Evolutionary conservation across 2,329 filamentous ascomycete species (phyloP).

Genomic region (Cordyceps tenuipes): DNA sequence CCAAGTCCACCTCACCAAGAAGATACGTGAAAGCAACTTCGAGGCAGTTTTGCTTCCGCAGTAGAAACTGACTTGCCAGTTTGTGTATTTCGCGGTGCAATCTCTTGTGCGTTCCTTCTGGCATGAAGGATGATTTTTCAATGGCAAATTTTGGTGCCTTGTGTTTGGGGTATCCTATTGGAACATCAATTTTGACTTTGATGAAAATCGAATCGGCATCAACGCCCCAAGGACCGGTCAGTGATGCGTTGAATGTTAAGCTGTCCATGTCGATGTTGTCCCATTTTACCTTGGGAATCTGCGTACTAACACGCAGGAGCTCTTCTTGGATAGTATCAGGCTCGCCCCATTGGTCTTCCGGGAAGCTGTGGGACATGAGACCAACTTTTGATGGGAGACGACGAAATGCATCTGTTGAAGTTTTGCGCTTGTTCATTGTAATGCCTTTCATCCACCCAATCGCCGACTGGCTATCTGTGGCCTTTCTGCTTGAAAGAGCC

Average conservation of each 20-base stretch:
- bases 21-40: slow-evolving; percentile 55
- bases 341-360: slow-evolving; percentile 50
- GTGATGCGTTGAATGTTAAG: slow-evolving; percentile 48
- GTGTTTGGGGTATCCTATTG: slow-evolving; percentile 48
- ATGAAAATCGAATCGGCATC: slow-evolving; percentile 51
- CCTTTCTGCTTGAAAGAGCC: slow-evolving; percentile 30
- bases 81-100: slow-evolving; percentile 49
- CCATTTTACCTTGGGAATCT: slow-evolving; percentile 56
- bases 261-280: slow-evolving; percentile 57
- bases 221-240: slow-evolving; percentile 56
- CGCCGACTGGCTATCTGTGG: slow-evolving; percentile 45
- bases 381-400: slow-evolving; percentile 44
- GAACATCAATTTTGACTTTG: slow-evolving; percentile 53
- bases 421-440: slow-evolving; percentile 50
- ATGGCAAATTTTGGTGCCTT: slow-evolving; percentile 52
- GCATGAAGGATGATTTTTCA: slow-evolving; percentile 55
- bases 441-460: slow-evolving; percentile 65
- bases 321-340: slow-evolving; percentile 57
- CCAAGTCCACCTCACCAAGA: slow-evolving; percentile 53
- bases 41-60: slow-evolving; percentile 52
- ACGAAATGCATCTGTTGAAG: slow-evolving; percentile 29
- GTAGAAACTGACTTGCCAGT: slow-evolving; percentile 46
- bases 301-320: slow-evolving; percentile 51
- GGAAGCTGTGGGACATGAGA: slow-evolving; percentile 43
- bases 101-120: slow-evolving; percentile 42